Conservation (phyloP, 805 yeast species). For the Candida coquimbonensis region DNA sequence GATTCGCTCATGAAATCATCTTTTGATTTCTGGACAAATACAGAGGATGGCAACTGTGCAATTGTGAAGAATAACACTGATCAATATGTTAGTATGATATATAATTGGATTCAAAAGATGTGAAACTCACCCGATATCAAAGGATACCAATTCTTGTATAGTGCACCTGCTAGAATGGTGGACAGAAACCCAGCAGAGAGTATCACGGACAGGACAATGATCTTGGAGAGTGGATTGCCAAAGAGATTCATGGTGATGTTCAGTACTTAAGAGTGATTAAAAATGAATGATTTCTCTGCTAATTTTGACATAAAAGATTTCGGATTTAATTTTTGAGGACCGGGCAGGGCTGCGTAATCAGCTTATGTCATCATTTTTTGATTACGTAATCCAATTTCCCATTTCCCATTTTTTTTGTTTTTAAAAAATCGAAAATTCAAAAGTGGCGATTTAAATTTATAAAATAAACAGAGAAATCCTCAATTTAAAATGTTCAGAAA, state of each 20-base stretch:
- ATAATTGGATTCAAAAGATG: no score
- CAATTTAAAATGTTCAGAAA: slow-evolving; percentile 69
- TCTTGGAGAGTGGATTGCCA: slow-evolving; percentile 57
- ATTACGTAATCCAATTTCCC: neutral
- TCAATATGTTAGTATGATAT: neutral
- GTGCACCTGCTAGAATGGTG: slow-evolving; percentile 66
- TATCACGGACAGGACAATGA: slow-evolving; percentile 67
- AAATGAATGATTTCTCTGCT: no score
- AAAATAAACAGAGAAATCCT: neutral
- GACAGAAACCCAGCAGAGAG: slow-evolving; percentile 73
- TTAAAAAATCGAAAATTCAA: no score
- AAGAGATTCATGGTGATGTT: slow-evolving; percentile 1
- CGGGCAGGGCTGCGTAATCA: no score
- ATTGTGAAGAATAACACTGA: slow-evolving; percentile 40
- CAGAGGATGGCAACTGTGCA: slow-evolving; percentile 52
- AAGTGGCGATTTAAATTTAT: slow-evolving; percentile 6
- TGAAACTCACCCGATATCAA: slow-evolving; percentile 43
- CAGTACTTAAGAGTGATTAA: no score
- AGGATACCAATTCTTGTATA: slow-evolving; percentile 77
- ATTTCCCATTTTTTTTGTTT: neutral
- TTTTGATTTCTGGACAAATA: slow-evolving; percentile 38
- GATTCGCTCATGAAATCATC: slow-evolving; percentile 51
- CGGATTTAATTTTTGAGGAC: no score
- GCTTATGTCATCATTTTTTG: neutral
- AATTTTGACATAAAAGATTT: neutral